phyloP scores from a whole-genome alignment of 2,329 filamentous ascomycete genomes.

The Colletotrichum navitas region DNA sequence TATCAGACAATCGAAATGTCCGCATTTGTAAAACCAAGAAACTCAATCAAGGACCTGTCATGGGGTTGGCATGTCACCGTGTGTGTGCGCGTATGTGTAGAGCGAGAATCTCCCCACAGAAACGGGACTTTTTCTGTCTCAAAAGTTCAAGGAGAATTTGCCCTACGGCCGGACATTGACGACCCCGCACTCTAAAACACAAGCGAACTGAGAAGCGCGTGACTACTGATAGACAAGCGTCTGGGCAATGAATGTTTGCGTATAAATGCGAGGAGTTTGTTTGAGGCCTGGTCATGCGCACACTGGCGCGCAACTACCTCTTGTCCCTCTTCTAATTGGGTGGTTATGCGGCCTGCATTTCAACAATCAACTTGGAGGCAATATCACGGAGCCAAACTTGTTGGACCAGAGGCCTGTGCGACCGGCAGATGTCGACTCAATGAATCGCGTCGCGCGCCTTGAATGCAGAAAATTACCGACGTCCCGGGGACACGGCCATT shows the following conservation, averaged over 20 bases:
- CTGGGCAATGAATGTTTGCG: not conserved
- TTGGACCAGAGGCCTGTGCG: not conserved
- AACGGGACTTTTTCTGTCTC: not conserved
- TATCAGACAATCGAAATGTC: too few relatives aligned
- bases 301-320: not conserved
- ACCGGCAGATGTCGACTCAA: not conserved
- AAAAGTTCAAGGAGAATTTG: not conserved
- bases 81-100: not conserved
- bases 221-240: not conserved
- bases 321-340: not conserved
- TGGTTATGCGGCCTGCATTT: not conserved
- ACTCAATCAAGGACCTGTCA: not conserved
- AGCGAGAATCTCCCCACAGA: not conserved
- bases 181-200: slow-evolving; percentile 4
- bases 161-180: not conserved
- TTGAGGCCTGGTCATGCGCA: not conserved
- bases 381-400: not conserved
- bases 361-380: not conserved
- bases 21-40: not conserved
- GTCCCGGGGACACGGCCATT: slow-evolving; percentile 20
- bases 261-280: not conserved
- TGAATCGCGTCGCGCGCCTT: too few relatives aligned
- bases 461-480: not conserved
- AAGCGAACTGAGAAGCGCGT: not conserved
- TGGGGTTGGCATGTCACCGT: not conserved